phyloP scores from a whole-genome alignment of 257 asterid genomes.

The Voacanga thouarsii region DNA sequence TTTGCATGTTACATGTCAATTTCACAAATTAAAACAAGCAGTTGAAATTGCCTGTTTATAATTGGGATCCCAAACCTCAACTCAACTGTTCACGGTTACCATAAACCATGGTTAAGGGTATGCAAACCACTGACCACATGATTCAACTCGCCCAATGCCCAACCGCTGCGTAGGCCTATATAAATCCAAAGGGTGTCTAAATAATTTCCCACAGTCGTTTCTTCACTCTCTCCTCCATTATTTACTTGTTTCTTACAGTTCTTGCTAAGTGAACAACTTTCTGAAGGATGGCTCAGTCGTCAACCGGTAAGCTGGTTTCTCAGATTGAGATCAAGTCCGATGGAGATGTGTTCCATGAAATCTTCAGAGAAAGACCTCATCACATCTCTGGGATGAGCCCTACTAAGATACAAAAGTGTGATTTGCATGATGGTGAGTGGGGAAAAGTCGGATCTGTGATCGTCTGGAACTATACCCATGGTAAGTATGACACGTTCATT shows the following conservation, averaged over 20 bases:
- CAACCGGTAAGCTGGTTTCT: too few species aligned
- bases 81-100: too few species aligned
- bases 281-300: neutral
- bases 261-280: neutral
- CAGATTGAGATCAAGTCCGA: constrained; percentile 1
- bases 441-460: constrained; percentile 1
- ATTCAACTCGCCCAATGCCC: too few species aligned
- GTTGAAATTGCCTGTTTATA: too few species aligned
- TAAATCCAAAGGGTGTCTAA: neutral
- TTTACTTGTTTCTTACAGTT: neutral
- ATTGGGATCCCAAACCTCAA: too few species aligned
- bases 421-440: constrained; percentile 10
- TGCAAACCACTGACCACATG: too few species aligned
- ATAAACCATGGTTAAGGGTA: too few species aligned
- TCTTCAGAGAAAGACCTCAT: neutral
- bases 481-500: neutral
- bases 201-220: neutral
- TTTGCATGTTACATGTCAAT: too few species aligned
- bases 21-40: too few species aligned
- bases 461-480: constrained; percentile 3
- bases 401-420: neutral
- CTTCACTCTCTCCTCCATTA: too few species aligned
- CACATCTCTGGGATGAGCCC: constrained; percentile 10
- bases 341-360: constrained; percentile 19
- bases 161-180: neutral